Conservation (phyloP, 768 basidiomycete species). For the Leccinum boreale region DNA sequence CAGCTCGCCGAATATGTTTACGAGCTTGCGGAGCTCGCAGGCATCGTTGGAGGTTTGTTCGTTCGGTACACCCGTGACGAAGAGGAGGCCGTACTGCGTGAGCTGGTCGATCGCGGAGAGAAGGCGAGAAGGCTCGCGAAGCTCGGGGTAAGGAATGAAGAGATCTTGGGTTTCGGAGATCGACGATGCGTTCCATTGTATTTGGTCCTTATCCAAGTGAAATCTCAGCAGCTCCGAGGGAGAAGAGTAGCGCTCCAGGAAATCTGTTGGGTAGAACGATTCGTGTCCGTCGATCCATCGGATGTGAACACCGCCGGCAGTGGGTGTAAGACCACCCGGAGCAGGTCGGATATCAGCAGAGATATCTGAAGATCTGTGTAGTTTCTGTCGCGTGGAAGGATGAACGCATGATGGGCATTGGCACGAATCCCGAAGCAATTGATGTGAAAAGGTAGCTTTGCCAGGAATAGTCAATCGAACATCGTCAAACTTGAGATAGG, state of each 20-base stretch:
- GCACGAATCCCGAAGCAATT: conserved; percentile 87
- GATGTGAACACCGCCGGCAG: conserved; percentile 45
- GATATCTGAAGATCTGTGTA: conserved; percentile 68
- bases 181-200: conserved; percentile 45
- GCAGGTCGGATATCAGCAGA: conserved; percentile 46
- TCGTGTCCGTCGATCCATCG: conserved; percentile 59
- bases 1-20: conserved; percentile 67
- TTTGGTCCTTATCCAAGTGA: conserved; percentile 40
- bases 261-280: conserved; percentile 49
- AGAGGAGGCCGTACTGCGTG: conserved; percentile 65
- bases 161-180: conserved; percentile 41
- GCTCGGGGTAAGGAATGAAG: conserved; percentile 52
- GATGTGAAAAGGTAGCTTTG: conserved; percentile 51
- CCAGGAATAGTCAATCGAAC: conserved; percentile 26
- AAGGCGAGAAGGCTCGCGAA: conserved; percentile 45
- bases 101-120: conserved; percentile 66
- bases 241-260: conserved; percentile 49
- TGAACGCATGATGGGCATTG: conserved; percentile 71
- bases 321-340: conserved; percentile 39
- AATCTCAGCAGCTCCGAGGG: conserved; percentile 35
- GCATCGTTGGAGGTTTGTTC: conserved; percentile 51
- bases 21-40: conserved; percentile 70
- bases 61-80: conserved; percentile 70
- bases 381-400: conserved; percentile 73
- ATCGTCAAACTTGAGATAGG: conserved; percentile 9